Base-by-base conservation (phyloP, 2,329 filamentous ascomycete species). In the Gremmenia infestans region DNA sequence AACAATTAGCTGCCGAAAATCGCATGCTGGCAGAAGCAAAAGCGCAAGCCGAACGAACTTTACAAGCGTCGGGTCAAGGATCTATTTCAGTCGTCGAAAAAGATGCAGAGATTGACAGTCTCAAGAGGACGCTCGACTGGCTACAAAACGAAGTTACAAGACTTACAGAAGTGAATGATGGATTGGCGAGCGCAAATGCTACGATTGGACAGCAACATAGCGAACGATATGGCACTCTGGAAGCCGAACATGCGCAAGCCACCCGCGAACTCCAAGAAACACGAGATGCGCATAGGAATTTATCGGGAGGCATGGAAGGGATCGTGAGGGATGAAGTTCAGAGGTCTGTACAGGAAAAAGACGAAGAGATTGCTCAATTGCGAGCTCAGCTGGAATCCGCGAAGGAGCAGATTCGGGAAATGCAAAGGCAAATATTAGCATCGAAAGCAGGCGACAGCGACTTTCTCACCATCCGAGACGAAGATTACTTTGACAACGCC, bases 401-500 rank as follows among this genome's bases (percentile, higher is more conserved):
- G 54, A 82, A 84, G 64, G 78, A 81, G 57, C 77, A 82, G 67
- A 81, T 88, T 50, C 78, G 79, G 55, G 73, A 76, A 57, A 74
- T 83, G 73, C 79, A 82, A 65, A 71, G 72, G 55, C 75, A 86
- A 69, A 85, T 87, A 48, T 76, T 86, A 59, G 72, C 73, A 22
- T 70, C 78, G 57, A 83, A 83, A 65, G 76, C 82, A 52, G 78
- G 79, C 58, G 87, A 90, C 65, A 83, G 75, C 56, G 76, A 89
- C 63, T 93, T 95, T 74, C 85, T 97, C 60, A 82, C 81, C 49
- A 79, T 91, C 59, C 84, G 83, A 63, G 91, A 97, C 68, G 92
- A 97, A 71, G 92, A 97, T 74, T 92, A 97, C 77, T 97, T 99
- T 69, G 91, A 97, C 68, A 85, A 85, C 66, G 89, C 92, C 43